Base-by-base conservation (phyloP, 768 basidiomycete species). In the Scleroderma bovista region DNA sequence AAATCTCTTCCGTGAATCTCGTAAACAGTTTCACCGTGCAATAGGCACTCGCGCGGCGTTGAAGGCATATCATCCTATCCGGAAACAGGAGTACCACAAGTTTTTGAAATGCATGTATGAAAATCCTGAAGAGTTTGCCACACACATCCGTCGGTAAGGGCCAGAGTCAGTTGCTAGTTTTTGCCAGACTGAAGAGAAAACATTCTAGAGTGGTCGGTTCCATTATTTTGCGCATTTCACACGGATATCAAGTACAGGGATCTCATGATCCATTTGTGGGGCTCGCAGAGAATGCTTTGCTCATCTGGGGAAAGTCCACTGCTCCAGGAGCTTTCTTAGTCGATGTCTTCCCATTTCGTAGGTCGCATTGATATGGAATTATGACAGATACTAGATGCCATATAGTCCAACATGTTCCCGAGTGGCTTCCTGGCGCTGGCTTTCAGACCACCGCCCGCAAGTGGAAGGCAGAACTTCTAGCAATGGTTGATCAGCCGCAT, bases 201-300 rank as follows among this genome's bases (percentile, higher is more conserved):
- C 12, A 5, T 23, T 20, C 6, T 11, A 64, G 63, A 12, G 44
- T 44, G 13, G 48, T 52, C 22, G 37, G 51, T 6, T 6, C 69
- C 3, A 51, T 72, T 24, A 67, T 72, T n/a, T 60, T 77, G 46
- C 66, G 65, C 31, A 56, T 73, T 9, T 58, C 65, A 0, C 76
- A 78, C 36, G 75, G 75, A 1, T 72, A 74, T 49, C 57, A 68
- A 15, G 63, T 71, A 13, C 50, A 65, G 49, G 53, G 65, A 1
- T 59, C 53, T 20, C 53, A 70, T 0, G 75, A 77, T 46, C 69
- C 62, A 15, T 69, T 73, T 47, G 55, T 74, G n/a, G 53, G 48
- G 12, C 47, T 68, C 29, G 66, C 62, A 2, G 53, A 69, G 8
- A 55, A 52, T 16, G 61, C 60, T 1, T 53, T 63, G 32, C 36